Evolutionary conservation across 2,329 filamentous ascomycete genomes (phyloP).

Genomic region (Exophiala sp.): DNA sequence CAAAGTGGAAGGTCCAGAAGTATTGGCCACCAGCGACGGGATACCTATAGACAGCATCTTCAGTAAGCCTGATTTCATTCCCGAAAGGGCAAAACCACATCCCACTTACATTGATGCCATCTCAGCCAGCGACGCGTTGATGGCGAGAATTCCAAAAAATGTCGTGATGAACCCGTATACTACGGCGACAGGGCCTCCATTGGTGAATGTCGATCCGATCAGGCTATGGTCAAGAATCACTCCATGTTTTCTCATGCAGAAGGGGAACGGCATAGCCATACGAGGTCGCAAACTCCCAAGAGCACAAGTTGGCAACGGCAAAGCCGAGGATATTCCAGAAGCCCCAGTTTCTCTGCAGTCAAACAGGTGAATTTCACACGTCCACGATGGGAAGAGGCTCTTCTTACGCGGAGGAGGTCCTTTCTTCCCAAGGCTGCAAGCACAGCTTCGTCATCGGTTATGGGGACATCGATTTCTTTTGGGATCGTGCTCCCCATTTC

Average conservation of each 20-base stretch:
- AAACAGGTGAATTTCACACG: neutral
- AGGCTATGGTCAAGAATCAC: neutral
- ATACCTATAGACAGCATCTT: slow-evolving; percentile 11
- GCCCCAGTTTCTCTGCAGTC: neutral
- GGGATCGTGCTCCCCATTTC: neutral
- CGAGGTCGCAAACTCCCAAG: neutral
- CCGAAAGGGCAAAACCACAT: neutral
- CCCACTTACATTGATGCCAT: slow-evolving; percentile 4
- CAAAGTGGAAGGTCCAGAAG: slow-evolving; percentile 19
- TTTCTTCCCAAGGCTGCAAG: neutral
- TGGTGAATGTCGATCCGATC: neutral
- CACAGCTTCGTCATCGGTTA: neutral
- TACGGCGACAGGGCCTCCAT: neutral
- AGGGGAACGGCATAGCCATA: neutral
- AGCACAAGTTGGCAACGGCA: neutral
- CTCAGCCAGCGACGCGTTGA: neutral
- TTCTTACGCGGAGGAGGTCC: neutral
- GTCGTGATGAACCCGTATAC: slow-evolving; percentile 10
- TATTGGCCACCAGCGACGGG: slow-evolving; percentile 32
- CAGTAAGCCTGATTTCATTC: neutral
- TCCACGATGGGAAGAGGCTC: neutral
- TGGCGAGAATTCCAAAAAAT: slow-evolving; percentile 24
- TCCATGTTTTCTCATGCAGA: neutral
- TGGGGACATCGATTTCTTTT: neutral
- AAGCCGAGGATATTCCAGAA: slow-evolving; percentile 1